phyloP scores from a whole-genome alignment of 1,284 basidiomycete genomes.

The Chondrostereum purpureum region DNA sequence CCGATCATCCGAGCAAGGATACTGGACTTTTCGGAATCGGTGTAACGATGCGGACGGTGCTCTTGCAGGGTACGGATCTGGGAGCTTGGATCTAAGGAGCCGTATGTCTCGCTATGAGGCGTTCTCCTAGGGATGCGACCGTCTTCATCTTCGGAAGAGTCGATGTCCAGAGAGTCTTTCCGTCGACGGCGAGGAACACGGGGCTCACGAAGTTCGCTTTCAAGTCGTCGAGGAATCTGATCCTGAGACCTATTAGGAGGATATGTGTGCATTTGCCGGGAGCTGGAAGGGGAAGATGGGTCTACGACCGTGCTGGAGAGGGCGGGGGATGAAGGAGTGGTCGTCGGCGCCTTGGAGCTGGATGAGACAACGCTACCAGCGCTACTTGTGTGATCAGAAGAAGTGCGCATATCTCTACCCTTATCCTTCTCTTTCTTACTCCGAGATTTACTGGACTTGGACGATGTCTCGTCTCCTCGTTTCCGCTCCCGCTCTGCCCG shows the following conservation, averaged over 20 bases:
- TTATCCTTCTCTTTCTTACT: constrained; percentile 12
- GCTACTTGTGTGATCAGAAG: constrained; percentile 9
- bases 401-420: neutral
- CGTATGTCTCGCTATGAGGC: constrained; percentile 68
- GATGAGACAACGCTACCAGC: constrained; percentile 17
- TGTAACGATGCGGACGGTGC: constrained; percentile 14
- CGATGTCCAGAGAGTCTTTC: constrained; percentile 12
- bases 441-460: constrained; percentile 13
- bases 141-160: constrained; percentile 28
- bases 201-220: neutral
- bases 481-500: constrained; percentile 19
- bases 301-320: neutral
- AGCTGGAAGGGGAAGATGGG: neutral
- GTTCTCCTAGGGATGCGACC: constrained; percentile 48
- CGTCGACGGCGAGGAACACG: neutral
- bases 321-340: too few species aligned
- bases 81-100: constrained; percentile 51
- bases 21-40: constrained; percentile 13
- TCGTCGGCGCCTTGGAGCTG: too few species aligned
- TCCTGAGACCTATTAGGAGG: neutral
- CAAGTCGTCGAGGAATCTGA: neutral
- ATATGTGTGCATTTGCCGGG: neutral
- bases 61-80: constrained; percentile 24
- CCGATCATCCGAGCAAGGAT: constrained; percentile 16
- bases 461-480: constrained; percentile 18